Evolutionary conservation across 2,329 filamentous ascomycete genomes (phyloP), one percentile per base, ranked within the genome.

Genomic region (Penicillium sp.): DNA sequence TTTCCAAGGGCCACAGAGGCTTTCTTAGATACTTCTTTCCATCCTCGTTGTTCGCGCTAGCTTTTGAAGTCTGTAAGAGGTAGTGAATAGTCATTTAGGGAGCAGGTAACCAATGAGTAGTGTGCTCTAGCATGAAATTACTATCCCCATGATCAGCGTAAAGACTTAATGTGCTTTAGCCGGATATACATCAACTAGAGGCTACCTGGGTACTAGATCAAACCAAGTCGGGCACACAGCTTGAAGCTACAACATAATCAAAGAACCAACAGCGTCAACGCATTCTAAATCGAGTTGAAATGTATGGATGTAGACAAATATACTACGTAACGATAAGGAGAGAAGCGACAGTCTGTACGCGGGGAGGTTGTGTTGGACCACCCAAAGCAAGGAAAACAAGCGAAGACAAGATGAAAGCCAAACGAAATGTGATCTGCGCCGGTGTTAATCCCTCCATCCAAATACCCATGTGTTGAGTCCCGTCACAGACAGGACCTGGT

Each of bases 341-440:
- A 57, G 46, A 51, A 56, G 44, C 43, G 51, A 56, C 55, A 57
- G 44, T 55, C 46, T 51, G 54, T 54, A 52, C 35, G 39, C 37
- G 48, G 49, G 49, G 32, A 11, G 36, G 11, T 50, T 44, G 49
- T 35, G 48, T 38, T 46, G 46, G 42, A 50, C 44, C 49, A 46
- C 20, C 52, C 41, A 47, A 55, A 50, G 45, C 57, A 46, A 47
- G 29, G 43, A 52, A 52, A 50, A 57, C 23, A 36, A 41, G 18
- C 18, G 10, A 26, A 26, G 7, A 26, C 31, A 47, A 47, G 38
- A 42, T 46, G 29, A 47, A 45, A 55, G 48, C 47, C 47, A 56
- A 42, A 47, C 46, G 37, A 59, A 50, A 56, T 47, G 40, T 51
- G 42, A 51, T 54, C 47, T 62, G 59, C 63, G 63, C 63, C 63